Percentiles rank a stretch among this genome's conserved stretches.
Conservation (phyloP, 2,329 filamentous ascomycete genomes). For the Trichoderma aggressivum region DNA sequence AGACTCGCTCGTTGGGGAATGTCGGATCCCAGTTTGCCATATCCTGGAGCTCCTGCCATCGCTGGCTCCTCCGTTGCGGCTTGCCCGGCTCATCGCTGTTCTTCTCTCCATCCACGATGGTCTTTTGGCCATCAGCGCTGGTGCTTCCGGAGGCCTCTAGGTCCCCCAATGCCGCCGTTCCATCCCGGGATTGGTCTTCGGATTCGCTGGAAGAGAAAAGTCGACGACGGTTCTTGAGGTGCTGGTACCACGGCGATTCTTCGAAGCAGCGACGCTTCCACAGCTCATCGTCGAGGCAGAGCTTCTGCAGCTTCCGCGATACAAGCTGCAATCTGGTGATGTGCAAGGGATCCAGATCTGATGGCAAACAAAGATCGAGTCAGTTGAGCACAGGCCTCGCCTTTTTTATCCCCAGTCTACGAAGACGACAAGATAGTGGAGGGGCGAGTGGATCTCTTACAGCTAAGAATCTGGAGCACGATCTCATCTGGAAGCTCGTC, state of each 20-base stretch:
- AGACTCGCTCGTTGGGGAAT: conserved; percentile 66
- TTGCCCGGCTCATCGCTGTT: not conserved
- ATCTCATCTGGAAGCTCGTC: conserved; percentile 62
- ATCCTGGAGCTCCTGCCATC: conserved; percentile 43
- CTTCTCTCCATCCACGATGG: not conserved
- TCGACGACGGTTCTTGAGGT: conserved; percentile 45
- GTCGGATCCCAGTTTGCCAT: conserved; percentile 81
- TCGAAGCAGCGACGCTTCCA: conserved; percentile 77
- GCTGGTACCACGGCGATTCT: conserved; percentile 62
- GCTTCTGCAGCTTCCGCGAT: conserved; percentile 60
- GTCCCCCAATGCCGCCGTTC: conserved; percentile 32
- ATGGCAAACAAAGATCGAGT: not conserved
- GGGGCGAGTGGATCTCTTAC: conserved; percentile 41
- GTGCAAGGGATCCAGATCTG: conserved; percentile 37
- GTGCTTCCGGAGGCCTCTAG: conserved; percentile 23
- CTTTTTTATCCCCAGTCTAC: conserved; percentile 10
- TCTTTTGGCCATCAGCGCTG: conserved; percentile 19
- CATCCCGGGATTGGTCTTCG: conserved; percentile 23
- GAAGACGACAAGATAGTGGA: not conserved
- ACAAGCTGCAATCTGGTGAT: conserved; percentile 66
- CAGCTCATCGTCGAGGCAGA: conserved; percentile 70
- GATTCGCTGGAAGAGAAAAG: conserved; percentile 30
- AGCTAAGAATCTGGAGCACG: conserved; percentile 58
- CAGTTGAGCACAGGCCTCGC: conserved; percentile 19
- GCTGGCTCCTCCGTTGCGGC: conserved; percentile 10